Evolutionary conservation across 1,139 yeast species (phyloP), one percentile per base, ranked within the genome.

Genomic region (Suhomyces bokatorum): DNA sequence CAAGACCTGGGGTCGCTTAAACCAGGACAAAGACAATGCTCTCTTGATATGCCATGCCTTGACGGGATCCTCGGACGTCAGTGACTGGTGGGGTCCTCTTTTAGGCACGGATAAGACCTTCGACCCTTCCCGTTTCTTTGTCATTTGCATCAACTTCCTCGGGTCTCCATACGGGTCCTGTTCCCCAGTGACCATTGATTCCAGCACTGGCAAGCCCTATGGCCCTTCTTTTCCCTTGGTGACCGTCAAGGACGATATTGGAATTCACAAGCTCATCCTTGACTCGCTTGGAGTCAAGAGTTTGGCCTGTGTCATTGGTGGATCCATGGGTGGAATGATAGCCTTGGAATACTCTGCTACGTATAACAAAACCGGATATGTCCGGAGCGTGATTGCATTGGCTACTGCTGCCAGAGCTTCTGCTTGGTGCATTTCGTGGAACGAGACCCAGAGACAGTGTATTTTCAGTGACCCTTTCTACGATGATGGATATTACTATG

Each of bases 271-370:
- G 53, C 62, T 84, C 46, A 83, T 93, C 6, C 70, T 93, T 44
- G 84, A 80, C 51, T 89, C 88, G 24, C 67, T 93, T 42, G 89
- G 87, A 0, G 88, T 93, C 24, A 77, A 75, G 45, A 78, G 81
- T 45, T 70, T 93, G 33, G 97, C 98, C 1, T 80, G 85, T 40
- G 95, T 87, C 4, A 80, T 93, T 46, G 99, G 99, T 27, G 99
- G 99, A 0, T 91, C 98, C 26, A 93, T 93, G 99, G 99, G 99
- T 32, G 99, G 99, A n/a, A 93, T 93, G 99, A 69, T 90, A 42
- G 91, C 93, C 0, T 69, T 93, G 53, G 99, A 93, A 63, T 93
- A 91, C 75, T 72, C 75, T 11, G 65, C 77, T 58, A 83, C 86
- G 2, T 86, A 81, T 59, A 86, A 80, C 53, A 86, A 88, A n/a